phyloP scores from a whole-genome alignment of 306 rosid species.

The Quercus bicolor region DNA sequence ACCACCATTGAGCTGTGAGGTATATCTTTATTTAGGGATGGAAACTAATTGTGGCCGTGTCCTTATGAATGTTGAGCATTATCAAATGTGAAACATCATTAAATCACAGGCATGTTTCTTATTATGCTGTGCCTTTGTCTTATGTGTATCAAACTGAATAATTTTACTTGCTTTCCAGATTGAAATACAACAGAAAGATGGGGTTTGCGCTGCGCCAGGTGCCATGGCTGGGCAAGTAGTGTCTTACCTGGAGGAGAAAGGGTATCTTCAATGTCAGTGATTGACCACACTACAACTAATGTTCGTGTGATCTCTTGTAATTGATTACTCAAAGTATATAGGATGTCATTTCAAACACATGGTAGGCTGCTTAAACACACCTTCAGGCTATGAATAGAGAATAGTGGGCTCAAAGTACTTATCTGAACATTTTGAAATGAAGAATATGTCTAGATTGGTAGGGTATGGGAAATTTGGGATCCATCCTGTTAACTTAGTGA shows the following conservation, averaged over 20 bases:
- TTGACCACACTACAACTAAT: background rate
- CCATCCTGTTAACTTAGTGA: background rate
- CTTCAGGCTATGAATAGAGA: background rate
- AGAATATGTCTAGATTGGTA: background rate
- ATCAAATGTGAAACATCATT: background rate
- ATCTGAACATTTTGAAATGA: background rate
- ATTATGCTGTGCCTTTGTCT: background rate
- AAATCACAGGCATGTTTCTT: background rate
- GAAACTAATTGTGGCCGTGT: background rate
- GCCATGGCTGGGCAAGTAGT: slow-evolving; percentile 61
- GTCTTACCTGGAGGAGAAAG: slow-evolving; percentile 66
- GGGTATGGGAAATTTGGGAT: background rate
- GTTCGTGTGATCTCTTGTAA: background rate
- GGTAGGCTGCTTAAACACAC: background rate
- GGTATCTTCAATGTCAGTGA: slow-evolving; percentile 49
- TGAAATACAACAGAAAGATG: slow-evolving; percentile 46
- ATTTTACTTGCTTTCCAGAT: slow-evolving; percentile 42
- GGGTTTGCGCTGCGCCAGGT: slow-evolving; percentile 55
- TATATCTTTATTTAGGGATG: slow-evolving; percentile 21
- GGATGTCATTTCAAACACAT: background rate
- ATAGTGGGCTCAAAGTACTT: background rate
- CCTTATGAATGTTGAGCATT: background rate
- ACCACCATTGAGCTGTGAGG: slow-evolving; percentile 78
- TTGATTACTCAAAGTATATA: slow-evolving; percentile 12
- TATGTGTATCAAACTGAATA: slow-evolving; percentile 10